Evolutionary conservation across 306 rosid species (phyloP).

Genomic region (Fragaria ananassa): DNA sequence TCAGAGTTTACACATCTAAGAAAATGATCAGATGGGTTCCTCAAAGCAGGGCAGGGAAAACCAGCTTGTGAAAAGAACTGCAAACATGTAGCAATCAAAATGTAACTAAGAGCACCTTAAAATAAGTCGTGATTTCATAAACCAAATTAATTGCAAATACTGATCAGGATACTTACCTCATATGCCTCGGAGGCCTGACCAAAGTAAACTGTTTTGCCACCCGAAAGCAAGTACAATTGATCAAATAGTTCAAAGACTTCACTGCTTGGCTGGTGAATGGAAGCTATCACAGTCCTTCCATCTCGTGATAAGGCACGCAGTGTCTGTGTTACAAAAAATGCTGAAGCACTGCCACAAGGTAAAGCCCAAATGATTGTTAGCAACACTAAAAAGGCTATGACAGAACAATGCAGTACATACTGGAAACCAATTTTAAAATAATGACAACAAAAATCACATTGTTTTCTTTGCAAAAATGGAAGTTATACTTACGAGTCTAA

Average conservation of each 20-base stretch:
- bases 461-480: not conserved
- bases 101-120: not conserved
- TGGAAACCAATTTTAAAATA: not conserved
- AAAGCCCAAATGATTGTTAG: slow-evolving; percentile 10
- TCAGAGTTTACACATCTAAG: slow-evolving; percentile 92
- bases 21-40: slow-evolving; percentile 98
- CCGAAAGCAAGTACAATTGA: slow-evolving; percentile 81
- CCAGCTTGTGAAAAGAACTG: slow-evolving; percentile 98
- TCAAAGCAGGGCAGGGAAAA: slow-evolving; percentile 95
- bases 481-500: not conserved
- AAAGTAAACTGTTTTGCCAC: slow-evolving; percentile 91
- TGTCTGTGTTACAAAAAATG: slow-evolving; percentile 94
- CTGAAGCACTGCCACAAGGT: slow-evolving; percentile 73
- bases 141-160: not conserved
- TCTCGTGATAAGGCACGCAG: slow-evolving; percentile 79
- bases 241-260: slow-evolving; percentile 96
- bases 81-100: slow-evolving; percentile 9
- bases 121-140: not conserved
- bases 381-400: not conserved
- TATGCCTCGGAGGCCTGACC: slow-evolving; percentile 92
- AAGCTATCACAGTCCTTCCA: slow-evolving; percentile 93
- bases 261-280: slow-evolving; percentile 98
- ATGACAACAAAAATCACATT: not conserved
- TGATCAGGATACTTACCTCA: slow-evolving; percentile 44
- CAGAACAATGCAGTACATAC: slow-evolving; percentile 5